Conservation (phyloP, 2,329 filamentous ascomycete genomes). For the Stachybotrys echinatus region DNA sequence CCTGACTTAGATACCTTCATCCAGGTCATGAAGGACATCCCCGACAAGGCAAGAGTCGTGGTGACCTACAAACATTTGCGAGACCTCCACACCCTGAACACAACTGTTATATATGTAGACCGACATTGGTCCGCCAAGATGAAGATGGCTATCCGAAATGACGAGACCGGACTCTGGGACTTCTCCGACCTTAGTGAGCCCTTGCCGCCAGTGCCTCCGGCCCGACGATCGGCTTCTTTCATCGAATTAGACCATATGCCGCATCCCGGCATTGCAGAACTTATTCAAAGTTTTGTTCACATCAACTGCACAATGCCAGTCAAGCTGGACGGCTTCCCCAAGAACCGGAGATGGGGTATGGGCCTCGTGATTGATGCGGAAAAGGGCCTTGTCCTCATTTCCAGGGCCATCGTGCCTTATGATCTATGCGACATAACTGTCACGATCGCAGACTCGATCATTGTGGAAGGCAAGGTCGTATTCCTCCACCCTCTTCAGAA, state of each 20-base stretch:
- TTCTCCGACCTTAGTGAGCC: constrained; percentile 81
- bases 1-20: constrained; percentile 85
- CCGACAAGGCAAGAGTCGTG: constrained; percentile 77
- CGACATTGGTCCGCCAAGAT: constrained; percentile 96
- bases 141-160: constrained; percentile 86
- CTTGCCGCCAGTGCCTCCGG: constrained; percentile 66
- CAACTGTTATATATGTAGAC: constrained; percentile 86
- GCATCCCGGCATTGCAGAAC: constrained; percentile 83
- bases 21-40: constrained; percentile 82
- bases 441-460: constrained; percentile 94
- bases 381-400: constrained; percentile 91
- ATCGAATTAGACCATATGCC: constrained; percentile 86
- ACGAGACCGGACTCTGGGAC: constrained; percentile 87
- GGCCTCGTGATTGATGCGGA: constrained; percentile 96
- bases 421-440: constrained; percentile 95
- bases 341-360: constrained; percentile 90
- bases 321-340: constrained; percentile 96
- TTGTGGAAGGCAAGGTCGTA: constrained; percentile 87
- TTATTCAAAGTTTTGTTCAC: constrained; percentile 91
- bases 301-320: constrained; percentile 90
- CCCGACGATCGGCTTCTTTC: constrained; percentile 78
- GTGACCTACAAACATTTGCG: constrained; percentile 94
- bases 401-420: constrained; percentile 89
- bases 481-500: constrained; percentile 97
- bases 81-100: constrained; percentile 91